phyloP scores from a whole-genome alignment of 2,329 filamentous ascomycete genomes.

The Seiridium unicorne region DNA sequence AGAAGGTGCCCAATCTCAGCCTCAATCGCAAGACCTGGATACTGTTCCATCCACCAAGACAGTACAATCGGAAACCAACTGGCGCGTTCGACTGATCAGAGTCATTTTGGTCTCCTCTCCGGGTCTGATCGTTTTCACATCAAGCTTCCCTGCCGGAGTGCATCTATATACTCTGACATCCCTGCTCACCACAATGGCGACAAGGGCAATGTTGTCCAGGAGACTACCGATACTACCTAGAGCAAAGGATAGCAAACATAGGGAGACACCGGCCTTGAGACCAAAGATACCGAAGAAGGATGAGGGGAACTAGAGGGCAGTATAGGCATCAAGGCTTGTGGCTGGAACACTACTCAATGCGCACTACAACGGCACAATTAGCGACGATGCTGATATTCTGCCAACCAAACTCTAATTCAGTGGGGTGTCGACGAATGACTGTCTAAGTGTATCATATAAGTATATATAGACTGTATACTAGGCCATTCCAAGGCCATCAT shows the following conservation, averaged over 20 bases:
- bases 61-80: not conserved
- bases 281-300: conserved; percentile 5
- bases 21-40: not conserved
- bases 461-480: no score
- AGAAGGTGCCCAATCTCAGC: no score
- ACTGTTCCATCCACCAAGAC: not conserved
- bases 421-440: no score
- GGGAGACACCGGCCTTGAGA: conserved; percentile 15
- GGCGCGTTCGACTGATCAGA: not conserved
- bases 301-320: not conserved
- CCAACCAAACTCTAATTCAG: no score
- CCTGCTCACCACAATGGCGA: conserved; percentile 19
- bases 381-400: no score
- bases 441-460: no score
- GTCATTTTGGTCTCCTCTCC: not conserved
- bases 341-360: no score
- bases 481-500: no score
- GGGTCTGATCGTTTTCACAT: conserved; percentile 32
- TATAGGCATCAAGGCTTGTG: not conserved
- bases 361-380: no score
- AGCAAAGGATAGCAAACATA: conserved; percentile 17
- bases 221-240: conserved; percentile 22
- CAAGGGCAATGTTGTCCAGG: conserved; percentile 16
- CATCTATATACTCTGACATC: conserved; percentile 44
- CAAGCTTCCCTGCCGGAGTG: conserved; percentile 38